phyloP scores from a whole-genome alignment of 2,329 filamentous ascomycete species.

The Penicillium olsonii region DNA sequence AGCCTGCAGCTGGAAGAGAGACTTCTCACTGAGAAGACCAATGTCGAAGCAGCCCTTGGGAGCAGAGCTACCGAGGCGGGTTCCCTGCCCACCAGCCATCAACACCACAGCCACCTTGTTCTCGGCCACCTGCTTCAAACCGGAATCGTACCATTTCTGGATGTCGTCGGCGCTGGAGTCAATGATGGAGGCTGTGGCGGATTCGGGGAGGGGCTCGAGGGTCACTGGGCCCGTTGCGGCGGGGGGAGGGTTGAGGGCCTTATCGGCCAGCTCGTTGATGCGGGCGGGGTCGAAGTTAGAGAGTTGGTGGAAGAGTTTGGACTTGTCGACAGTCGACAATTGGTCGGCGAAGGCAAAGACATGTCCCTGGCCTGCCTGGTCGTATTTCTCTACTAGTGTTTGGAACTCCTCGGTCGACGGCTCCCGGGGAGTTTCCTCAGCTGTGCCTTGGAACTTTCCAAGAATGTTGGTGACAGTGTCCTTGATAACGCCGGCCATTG shows the following conservation, averaged over 20 bases:
- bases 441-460: constrained; percentile 47
- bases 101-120: constrained; percentile 82
- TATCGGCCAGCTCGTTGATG: constrained; percentile 84
- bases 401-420: constrained; percentile 67
- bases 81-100: constrained; percentile 97
- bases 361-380: constrained; percentile 73
- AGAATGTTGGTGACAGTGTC: constrained; percentile 52
- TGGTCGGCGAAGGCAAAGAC: constrained; percentile 87
- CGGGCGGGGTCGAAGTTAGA: constrained; percentile 76
- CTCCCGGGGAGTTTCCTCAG: constrained; percentile 44
- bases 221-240: constrained; percentile 51
- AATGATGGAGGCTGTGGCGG: constrained; percentile 84
- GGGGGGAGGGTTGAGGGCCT: constrained; percentile 76
- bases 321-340: constrained; percentile 72
- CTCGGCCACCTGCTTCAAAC: constrained; percentile 65
- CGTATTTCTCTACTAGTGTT: constrained; percentile 70
- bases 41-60: constrained; percentile 99
- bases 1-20: constrained; percentile 95
- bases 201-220: constrained; percentile 85
- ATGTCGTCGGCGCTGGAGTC: constrained; percentile 80
- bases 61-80: constrained; percentile 86
- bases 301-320: constrained; percentile 77
- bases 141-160: constrained; percentile 77
- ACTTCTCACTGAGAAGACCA: constrained; percentile 87
- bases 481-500: constrained; percentile 44